Evolutionary conservation across 2,329 filamentous ascomycete species (phyloP).

Genomic region (Talaromyces sp.): DNA sequence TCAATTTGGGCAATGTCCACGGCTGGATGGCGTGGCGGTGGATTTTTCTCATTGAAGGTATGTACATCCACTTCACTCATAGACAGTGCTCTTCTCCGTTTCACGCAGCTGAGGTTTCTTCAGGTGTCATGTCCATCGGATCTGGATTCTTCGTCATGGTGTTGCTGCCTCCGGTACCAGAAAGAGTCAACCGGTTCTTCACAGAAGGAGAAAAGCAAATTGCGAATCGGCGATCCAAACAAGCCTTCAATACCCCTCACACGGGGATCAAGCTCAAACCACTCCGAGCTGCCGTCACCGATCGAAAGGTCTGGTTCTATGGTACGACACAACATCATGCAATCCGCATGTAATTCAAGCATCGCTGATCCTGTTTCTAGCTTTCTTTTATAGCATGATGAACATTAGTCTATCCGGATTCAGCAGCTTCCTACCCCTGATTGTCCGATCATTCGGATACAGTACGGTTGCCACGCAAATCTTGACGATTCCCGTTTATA

Average conservation of each 20-base stretch:
- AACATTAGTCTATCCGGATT: not conserved
- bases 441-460: not conserved
- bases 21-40: constrained; percentile 13
- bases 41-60: constrained; percentile 17
- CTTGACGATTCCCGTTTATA: not conserved
- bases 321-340: too few species aligned
- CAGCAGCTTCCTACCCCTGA: not conserved
- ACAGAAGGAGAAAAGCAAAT: not conserved
- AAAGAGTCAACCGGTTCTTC: not conserved
- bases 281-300: not conserved
- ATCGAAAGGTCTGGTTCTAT: constrained; percentile 1
- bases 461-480: not conserved
- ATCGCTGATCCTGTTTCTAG: too few species aligned
- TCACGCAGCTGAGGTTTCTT: too few species aligned
- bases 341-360: too few species aligned
- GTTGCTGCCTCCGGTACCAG: not conserved
- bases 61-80: too few species aligned
- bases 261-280: too few species aligned
- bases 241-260: not conserved
- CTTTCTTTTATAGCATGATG: not conserved
- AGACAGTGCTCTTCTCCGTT: too few species aligned
- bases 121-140: not conserved
- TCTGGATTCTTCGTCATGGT: not conserved
- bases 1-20: constrained; percentile 5
- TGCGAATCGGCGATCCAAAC: not conserved